phyloP scores from a whole-genome alignment of 2,329 filamentous ascomycete genomes.

The Alternaria brassicae region DNA sequence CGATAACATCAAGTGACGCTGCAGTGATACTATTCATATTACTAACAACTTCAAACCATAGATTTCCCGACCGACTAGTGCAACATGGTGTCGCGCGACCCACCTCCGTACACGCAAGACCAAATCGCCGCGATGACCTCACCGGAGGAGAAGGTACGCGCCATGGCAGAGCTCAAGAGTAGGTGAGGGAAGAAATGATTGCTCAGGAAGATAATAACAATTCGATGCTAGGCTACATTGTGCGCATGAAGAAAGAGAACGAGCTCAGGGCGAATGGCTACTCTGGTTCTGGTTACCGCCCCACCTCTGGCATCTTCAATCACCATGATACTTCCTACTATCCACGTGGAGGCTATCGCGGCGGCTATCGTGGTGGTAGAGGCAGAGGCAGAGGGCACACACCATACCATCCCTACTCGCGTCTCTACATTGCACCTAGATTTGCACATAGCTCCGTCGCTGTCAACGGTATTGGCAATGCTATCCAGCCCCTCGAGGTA shows the following conservation, averaged over 20 bases:
- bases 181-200: conserved; percentile 24
- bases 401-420: conserved; percentile 34
- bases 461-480: conserved; percentile 17
- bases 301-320: background rate
- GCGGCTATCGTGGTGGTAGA: conserved; percentile 16
- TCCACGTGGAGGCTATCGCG: background rate
- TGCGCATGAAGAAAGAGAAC: conserved; percentile 30
- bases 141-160: conserved; percentile 27
- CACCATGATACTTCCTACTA: background rate
- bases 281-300: background rate
- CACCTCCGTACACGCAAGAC: conserved; percentile 36
- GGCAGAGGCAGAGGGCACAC: conserved; percentile 12
- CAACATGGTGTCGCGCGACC: conserved; percentile 33
- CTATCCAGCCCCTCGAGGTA: conserved; percentile 8
- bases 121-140: conserved; percentile 35
- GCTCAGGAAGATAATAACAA: conserved; percentile 16
- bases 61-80: background rate
- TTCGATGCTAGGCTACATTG: conserved; percentile 25
- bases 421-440: conserved; percentile 12
- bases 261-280: conserved; percentile 16
- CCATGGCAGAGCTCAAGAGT: conserved; percentile 38
- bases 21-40: conserved; percentile 2
- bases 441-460: conserved; percentile 23
- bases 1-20: background rate
- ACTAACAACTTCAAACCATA: background rate